Evolutionary conservation across 2,329 filamentous ascomycete genomes (phyloP).

Genomic region (Myriosclerotinia duriaeana): DNA sequence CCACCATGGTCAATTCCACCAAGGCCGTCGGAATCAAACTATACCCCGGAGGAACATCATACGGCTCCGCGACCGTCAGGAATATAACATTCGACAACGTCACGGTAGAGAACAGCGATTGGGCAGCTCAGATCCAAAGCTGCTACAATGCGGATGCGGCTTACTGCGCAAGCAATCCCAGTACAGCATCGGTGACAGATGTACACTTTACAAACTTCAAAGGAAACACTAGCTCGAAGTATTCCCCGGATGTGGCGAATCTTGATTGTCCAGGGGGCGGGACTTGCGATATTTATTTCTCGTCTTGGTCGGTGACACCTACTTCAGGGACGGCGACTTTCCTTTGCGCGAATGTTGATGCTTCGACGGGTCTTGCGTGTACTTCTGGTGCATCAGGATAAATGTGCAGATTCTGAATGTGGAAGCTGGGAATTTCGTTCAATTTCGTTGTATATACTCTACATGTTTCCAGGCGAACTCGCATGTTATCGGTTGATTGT

Average conservation of each 20-base stretch:
- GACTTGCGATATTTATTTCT: slow-evolving; percentile 43
- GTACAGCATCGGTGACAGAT: slow-evolving; percentile 41
- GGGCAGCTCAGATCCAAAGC: slow-evolving; percentile 49
- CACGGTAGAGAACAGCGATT: slow-evolving; percentile 44
- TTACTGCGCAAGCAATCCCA: slow-evolving; percentile 43
- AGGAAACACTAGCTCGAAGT: slow-evolving; percentile 44
- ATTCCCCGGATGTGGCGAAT: slow-evolving; percentile 42
- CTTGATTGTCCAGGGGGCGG: slow-evolving; percentile 44
- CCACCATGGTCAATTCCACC: slow-evolving; percentile 45
- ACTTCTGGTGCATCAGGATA: slow-evolving; percentile 42
- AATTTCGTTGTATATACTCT: background rate
- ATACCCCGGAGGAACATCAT: slow-evolving; percentile 43
- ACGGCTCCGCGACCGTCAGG: slow-evolving; percentile 44
- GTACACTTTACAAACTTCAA: slow-evolving; percentile 44
- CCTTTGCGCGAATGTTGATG: slow-evolving; percentile 42
- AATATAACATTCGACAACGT: slow-evolving; percentile 47
- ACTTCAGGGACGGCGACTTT: slow-evolving; percentile 41
- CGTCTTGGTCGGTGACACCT: slow-evolving; percentile 41
- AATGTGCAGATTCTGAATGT: background rate
- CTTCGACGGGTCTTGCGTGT: slow-evolving; percentile 40
- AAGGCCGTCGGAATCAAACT: slow-evolving; percentile 51
- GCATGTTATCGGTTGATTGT: background rate
- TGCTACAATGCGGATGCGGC: slow-evolving; percentile 44
- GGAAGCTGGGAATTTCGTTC: background rate
- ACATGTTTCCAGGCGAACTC: background rate